Conservation (phyloP, 352 stramenopile species). For the Globisporangium echinulatum region DNA sequence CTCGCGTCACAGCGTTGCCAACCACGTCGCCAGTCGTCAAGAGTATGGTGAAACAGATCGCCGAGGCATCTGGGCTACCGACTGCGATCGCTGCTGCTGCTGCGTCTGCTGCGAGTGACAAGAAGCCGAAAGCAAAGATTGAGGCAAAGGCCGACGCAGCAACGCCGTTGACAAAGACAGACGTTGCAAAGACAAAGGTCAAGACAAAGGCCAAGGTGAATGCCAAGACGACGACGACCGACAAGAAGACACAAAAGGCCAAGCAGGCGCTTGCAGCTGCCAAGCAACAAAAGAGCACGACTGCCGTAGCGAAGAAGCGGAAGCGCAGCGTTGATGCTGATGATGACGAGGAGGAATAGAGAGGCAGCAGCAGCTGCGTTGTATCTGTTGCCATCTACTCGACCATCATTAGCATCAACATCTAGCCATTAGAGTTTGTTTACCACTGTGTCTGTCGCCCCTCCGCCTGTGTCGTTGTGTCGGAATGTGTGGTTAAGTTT, state of each 20-base stretch:
- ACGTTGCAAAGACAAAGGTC: slow-evolving; percentile 2
- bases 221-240: slow-evolving; percentile 1
- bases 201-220: slow-evolving; percentile 3
- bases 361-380: not conserved
- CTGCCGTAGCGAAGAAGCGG: slow-evolving; percentile 38
- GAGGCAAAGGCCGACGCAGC: not conserved
- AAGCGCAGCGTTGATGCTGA: slow-evolving; percentile 25
- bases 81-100: slow-evolving; percentile 11
- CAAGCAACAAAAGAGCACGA: slow-evolving; percentile 7
- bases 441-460: not conserved
- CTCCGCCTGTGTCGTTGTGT: not conserved
- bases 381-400: no score
- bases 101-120: slow-evolving; percentile 9
- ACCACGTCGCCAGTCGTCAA: slow-evolving; percentile 56
- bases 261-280: slow-evolving; percentile 3
- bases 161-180: slow-evolving; percentile 4
- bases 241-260: slow-evolving; percentile 11
- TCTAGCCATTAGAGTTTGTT: slow-evolving; percentile 9
- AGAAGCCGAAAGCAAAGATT: slow-evolving; percentile 10
- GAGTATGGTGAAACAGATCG: slow-evolving; percentile 64
- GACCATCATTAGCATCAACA: not conserved
- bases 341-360: slow-evolving; percentile 21
- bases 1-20: slow-evolving; percentile 21
- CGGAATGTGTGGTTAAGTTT: not conserved
- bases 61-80: slow-evolving; percentile 17